These are phyloP conservation scores for Coemansia sp. DNA, from an alignment of 192 early-diverging fungal species.

Conservation along the genomic window DNA sequence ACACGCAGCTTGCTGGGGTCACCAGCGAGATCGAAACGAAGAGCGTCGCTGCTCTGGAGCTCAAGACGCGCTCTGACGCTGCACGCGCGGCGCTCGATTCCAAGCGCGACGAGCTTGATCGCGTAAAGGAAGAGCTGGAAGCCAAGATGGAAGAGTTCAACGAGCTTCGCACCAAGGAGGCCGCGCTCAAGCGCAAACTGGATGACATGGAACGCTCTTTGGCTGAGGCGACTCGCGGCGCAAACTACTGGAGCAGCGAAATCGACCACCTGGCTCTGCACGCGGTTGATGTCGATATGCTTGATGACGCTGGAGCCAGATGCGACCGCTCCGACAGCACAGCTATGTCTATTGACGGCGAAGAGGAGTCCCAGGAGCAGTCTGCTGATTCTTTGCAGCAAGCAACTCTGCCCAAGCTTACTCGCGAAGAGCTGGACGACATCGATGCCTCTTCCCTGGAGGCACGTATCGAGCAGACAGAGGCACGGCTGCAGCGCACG, in stretches of 20 bases:
- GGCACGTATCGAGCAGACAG: conserved; percentile 67
- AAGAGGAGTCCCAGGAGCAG: conserved; percentile 33
- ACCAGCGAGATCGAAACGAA: conserved; percentile 63
- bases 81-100: conserved; percentile 58
- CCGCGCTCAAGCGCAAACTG: conserved; percentile 65
- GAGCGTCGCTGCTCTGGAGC: conserved; percentile 48
- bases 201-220: conserved; percentile 65
- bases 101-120: conserved; percentile 65
- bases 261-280: conserved; percentile 65
- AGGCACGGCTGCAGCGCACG: conserved; percentile 61
- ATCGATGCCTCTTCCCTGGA: conserved; percentile 68
- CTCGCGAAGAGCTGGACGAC: conserved; percentile 63
- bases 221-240: conserved; percentile 49
- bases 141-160: conserved; percentile 64
- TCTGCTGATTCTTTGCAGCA: conserved; percentile 4
- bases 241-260: conserved; percentile 58
- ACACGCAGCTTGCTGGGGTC: conserved; percentile 64
- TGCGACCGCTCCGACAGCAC: conserved; percentile 1
- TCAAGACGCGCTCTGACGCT: conserved; percentile 48
- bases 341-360: conserved; percentile 23
- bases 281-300: conserved; percentile 6
- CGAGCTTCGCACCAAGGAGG: conserved; percentile 66
- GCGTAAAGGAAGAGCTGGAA: conserved; percentile 69
- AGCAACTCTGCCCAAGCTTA: conserved; percentile 54
- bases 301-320: background rate